These are phyloP conservation scores for Calonectria ilicicola DNA, from an alignment of 2,329 filamentous ascomycete species.

Conservation along the genomic window DNA sequence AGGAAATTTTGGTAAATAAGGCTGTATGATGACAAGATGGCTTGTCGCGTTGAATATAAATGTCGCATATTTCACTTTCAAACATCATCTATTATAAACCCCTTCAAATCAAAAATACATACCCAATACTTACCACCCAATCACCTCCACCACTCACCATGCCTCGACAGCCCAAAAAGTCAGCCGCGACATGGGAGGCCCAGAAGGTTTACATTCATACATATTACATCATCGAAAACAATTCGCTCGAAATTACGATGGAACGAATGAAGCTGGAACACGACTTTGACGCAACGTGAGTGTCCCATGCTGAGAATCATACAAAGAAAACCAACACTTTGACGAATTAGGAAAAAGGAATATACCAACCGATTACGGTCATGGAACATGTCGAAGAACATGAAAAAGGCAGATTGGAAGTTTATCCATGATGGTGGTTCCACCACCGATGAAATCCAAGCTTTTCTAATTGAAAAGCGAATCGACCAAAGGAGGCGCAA, in stretches of 20 bases:
- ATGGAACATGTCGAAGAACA: constrained; percentile 12
- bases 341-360: background rate
- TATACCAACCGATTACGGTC: background rate
- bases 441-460: background rate
- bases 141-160: background rate
- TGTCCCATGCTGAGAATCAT: background rate
- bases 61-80: background rate
- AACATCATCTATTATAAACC: background rate
- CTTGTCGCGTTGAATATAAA: background rate
- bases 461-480: background rate
- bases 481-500: background rate
- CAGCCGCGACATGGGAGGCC: background rate
- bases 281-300: background rate
- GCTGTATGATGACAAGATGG: background rate
- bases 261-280: background rate
- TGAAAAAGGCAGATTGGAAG: constrained; percentile 5
- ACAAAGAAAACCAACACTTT: background rate
- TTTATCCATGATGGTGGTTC: background rate
- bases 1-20: background rate
- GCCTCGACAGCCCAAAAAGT: background rate
- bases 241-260: background rate
- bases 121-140: background rate
- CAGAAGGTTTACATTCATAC: background rate
- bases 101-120: background rate
- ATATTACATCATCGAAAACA: background rate